Percentiles rank a stretch among this genome's conserved stretches.
Evolutionary conservation across 1,284 basidiomycete species (phyloP).

Genomic region (Leccinum brunneo-olivaceum): DNA sequence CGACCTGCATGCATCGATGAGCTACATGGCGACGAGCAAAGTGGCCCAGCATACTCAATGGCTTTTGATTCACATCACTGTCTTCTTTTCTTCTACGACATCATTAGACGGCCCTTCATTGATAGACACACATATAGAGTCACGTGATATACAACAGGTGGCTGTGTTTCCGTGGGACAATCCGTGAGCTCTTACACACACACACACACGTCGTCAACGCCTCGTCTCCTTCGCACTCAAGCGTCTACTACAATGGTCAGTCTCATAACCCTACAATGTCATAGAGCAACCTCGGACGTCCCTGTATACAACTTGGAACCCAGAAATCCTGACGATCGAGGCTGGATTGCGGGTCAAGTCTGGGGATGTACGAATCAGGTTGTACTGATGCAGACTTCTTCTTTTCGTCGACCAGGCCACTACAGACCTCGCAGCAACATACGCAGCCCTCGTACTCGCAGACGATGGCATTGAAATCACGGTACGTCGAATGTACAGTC

Average conservation of each 20-base stretch:
- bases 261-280: background rate
- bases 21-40: too few species aligned
- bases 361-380: constrained; percentile 13
- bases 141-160: too few species aligned
- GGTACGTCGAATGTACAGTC: constrained; percentile 48
- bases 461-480: constrained; percentile 97
- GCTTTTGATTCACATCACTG: too few species aligned
- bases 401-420: constrained; percentile 42
- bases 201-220: too few species aligned
- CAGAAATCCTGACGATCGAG: background rate
- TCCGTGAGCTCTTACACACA: too few species aligned
- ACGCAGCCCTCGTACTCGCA: constrained; percentile 93
- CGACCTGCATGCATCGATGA: too few species aligned
- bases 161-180: too few species aligned
- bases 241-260: constrained; percentile 19
- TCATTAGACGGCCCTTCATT: too few species aligned
- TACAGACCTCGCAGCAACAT: constrained; percentile 79
- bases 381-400: constrained; percentile 10
- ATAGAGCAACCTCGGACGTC: background rate
- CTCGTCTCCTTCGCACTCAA: constrained; percentile 2
- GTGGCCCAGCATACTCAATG: too few species aligned
- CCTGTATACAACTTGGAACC: background rate
- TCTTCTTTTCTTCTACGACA: too few species aligned
- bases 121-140: too few species aligned
- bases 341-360: constrained; percentile 18